Base-by-base conservation (phyloP, 345 rosid genomes). In the Ailanthus altissimus region DNA sequence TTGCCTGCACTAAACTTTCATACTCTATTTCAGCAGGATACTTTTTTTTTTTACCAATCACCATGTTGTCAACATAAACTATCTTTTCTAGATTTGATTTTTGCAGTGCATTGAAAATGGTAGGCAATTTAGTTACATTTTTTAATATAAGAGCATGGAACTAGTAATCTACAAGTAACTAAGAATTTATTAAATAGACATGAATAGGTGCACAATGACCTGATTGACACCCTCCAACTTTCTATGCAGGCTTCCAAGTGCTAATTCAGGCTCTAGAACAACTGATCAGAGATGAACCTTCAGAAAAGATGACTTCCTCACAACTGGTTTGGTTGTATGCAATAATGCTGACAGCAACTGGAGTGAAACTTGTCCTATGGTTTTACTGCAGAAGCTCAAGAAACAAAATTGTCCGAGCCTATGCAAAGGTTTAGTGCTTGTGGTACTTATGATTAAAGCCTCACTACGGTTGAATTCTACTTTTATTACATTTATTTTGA, bases 381-480 rank as follows among this genome's bases (percentile, higher is more conserved):
- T 53, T 79, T 36, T 82, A 82, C 28, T 82, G 85, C 51, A 65
- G 85, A 60, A 74, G 74, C 60, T 82, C 77, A 0, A 60, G 67
- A 25, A 82, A 75, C 72, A 72, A 65, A 28, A 82, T 79, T 57
- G 85, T 82, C 49, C 71, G 75, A 0, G 78, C 85, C 0, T 82
- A 82, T 72, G 85, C 85, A 18, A 69, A 69, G 73, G 73, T 47
- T 49, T 49, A 47, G 23, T 25, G n/a, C 8, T 23, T n/a, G n/a
- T n/a, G n/a, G n/a, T n/a, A n/a, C 56, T 2, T 28, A 16, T 14
- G 10, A 16, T 28, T 69, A 26, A 26, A 25, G 13, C 42, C 21
- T 21, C n/a, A 8, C 16, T 26, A 15, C 3, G 47, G 10, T 47
- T 25, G 57, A 26, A 47, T 13, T 25, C 40, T 28, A 25, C 25